phyloP scores from a whole-genome alignment of 2,329 filamentous ascomycete species.

The Biscogniauxia sp. region DNA sequence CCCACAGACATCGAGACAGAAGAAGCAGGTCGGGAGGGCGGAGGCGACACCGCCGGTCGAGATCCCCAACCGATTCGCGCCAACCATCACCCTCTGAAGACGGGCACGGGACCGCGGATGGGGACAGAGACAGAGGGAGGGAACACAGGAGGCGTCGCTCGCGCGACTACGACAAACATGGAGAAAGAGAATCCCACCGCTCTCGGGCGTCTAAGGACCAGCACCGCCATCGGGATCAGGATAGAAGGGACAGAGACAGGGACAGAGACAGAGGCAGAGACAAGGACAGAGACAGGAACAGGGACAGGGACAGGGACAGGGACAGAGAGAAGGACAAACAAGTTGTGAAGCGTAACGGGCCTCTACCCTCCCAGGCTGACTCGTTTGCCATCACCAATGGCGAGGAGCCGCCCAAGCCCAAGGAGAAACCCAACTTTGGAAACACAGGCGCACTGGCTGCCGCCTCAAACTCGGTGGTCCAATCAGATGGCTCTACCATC shows the following conservation, averaged over 20 bases:
- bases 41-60: conserved; percentile 25
- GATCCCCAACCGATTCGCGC: conserved; percentile 25
- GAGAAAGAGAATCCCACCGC: conserved; percentile 24
- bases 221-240: conserved; percentile 15
- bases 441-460: conserved; percentile 80
- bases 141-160: conserved; percentile 32
- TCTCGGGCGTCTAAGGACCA: conserved; percentile 20
- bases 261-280: conserved; percentile 11
- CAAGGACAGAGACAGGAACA: conserved; percentile 16
- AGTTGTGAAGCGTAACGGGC: conserved; percentile 41
- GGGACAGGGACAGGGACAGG: conserved; percentile 16
- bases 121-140: conserved; percentile 26
- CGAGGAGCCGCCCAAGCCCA: conserved; percentile 55
- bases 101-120: conserved; percentile 20
- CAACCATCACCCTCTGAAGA: conserved; percentile 27
- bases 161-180: conserved; percentile 31
- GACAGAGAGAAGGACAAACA: conserved; percentile 20
- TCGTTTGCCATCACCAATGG: conserved; percentile 57
- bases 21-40: conserved; percentile 20
- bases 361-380: conserved; percentile 58
- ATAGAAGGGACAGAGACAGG: conserved; percentile 10
- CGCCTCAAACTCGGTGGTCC: conserved; percentile 74
- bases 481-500: conserved; percentile 71
- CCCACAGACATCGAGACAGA: conserved; percentile 10
- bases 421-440: conserved; percentile 86